A percentile compares a stretch with the other conserved stretches of the same genome.
phyloP scores from a whole-genome alignment of 345 rosid genomes.

The Brassica incana region DNA sequence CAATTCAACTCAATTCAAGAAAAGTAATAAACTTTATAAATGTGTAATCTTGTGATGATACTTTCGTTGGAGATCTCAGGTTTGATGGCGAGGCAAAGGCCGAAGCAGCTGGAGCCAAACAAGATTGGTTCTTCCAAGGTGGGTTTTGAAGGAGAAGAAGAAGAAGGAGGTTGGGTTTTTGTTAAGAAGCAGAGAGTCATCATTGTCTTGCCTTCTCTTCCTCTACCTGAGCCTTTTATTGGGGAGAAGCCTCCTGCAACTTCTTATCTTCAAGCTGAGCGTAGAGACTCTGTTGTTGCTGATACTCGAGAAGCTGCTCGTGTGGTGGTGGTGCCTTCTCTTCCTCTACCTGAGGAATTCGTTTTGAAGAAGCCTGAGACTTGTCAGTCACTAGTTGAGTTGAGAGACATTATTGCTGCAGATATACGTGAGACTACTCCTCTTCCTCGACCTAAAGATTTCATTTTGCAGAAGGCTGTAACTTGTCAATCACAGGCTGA shows the following conservation, averaged over 20 bases:
- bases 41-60: neutral
- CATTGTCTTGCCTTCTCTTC: slow-evolving; percentile 63
- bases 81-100: slow-evolving; percentile 55
- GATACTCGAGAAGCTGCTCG: slow-evolving; percentile 1
- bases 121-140: slow-evolving; percentile 26
- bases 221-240: slow-evolving; percentile 30
- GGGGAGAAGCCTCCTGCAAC: slow-evolving; percentile 45
- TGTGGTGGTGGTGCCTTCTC: slow-evolving; percentile 38
- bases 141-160: slow-evolving; percentile 38
- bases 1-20: neutral
- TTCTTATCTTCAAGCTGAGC: slow-evolving; percentile 36
- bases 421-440: slow-evolving; percentile 22
- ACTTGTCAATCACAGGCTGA: slow-evolving; percentile 34
- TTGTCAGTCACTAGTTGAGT: slow-evolving; percentile 34
- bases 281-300: slow-evolving; percentile 22
- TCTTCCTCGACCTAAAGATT: slow-evolving; percentile 25
- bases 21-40: neutral
- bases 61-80: slow-evolving; percentile 9
- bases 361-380: slow-evolving; percentile 30
- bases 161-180: slow-evolving; percentile 70
- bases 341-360: slow-evolving; percentile 20
- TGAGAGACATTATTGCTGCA: slow-evolving; percentile 21
- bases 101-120: slow-evolving; percentile 30
- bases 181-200: slow-evolving; percentile 73
- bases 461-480: slow-evolving; percentile 29